These are phyloP conservation scores for Botrytis medusae DNA, from an alignment of 2,329 filamentous ascomycete species.

Conservation along the genomic window DNA sequence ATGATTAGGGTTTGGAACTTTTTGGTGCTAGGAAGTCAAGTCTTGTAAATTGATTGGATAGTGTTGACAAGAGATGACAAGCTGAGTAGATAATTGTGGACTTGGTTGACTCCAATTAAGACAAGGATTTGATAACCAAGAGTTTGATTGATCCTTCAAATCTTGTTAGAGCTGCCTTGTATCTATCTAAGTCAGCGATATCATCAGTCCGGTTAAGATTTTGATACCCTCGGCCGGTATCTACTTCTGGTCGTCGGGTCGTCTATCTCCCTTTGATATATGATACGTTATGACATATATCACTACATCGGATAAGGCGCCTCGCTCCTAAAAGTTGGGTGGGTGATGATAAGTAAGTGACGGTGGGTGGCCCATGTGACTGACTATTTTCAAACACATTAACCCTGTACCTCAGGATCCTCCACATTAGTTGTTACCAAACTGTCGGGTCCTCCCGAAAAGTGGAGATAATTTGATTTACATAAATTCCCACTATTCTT, in stretches of 20 bases:
- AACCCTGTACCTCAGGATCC: slow-evolving; percentile 12
- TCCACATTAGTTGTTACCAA: slow-evolving; percentile 4
- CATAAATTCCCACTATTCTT: background rate
- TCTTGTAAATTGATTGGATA: background rate
- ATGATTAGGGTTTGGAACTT: background rate
- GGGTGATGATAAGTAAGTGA: slow-evolving; percentile 2
- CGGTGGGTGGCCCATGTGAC: slow-evolving; percentile 10
- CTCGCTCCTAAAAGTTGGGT: slow-evolving; percentile 6
- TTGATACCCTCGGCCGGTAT: background rate
- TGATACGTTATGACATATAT: background rate
- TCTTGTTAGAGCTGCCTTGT: background rate
- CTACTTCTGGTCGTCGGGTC: background rate
- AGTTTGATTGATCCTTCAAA: background rate
- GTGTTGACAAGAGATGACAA: background rate
- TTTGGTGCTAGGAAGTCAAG: background rate
- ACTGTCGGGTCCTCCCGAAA: slow-evolving; percentile 14
- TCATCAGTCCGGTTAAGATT: background rate
- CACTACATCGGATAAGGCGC: slow-evolving; percentile 1
- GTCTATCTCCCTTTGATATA: background rate
- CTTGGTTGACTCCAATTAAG: background rate
- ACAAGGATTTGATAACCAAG: background rate
- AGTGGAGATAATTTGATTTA: slow-evolving; percentile 3
- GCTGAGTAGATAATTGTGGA: background rate
- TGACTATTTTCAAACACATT: background rate
- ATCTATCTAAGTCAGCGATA: background rate